These are phyloP conservation scores for Pelargonium cotyledonis DNA, from an alignment of 441 rosid species.

Conservation along the genomic window DNA sequence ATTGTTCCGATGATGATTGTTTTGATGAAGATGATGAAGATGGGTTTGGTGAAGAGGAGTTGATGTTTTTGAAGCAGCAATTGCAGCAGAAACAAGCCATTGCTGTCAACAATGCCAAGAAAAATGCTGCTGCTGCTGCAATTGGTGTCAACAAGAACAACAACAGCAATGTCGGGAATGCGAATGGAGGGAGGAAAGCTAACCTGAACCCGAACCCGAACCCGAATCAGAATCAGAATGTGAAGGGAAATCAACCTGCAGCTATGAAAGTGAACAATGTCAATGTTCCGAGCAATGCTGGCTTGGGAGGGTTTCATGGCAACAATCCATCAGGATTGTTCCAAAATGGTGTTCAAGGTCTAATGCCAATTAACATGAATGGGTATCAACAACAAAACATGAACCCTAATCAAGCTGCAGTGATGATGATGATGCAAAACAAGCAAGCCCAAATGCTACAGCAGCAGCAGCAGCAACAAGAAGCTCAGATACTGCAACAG, in stretches of 20 bases:
- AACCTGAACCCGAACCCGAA: slow-evolving; percentile 39
- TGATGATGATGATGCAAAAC: slow-evolving; percentile 42
- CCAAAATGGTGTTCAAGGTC: slow-evolving; percentile 22
- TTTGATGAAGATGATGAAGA: slow-evolving; percentile 33
- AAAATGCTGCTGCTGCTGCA: neutral
- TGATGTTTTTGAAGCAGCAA: slow-evolving; percentile 26
- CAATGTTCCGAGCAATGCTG: slow-evolving; percentile 16
- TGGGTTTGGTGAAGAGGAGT: slow-evolving; percentile 33
- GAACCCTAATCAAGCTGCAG: slow-evolving; percentile 21
- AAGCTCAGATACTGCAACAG: neutral
- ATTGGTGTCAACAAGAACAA: neutral
- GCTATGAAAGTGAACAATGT: slow-evolving; percentile 39
- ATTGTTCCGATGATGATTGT: slow-evolving; percentile 27
- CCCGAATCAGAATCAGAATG: slow-evolving; percentile 41
- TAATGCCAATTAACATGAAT: slow-evolving; percentile 29
- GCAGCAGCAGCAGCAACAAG: neutral
- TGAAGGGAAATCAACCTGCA: slow-evolving; percentile 21
- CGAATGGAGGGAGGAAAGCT: slow-evolving; percentile 45
- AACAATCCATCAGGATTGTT: slow-evolving; percentile 16
- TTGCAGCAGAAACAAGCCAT: slow-evolving; percentile 17
- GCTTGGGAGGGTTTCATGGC: slow-evolving; percentile 25
- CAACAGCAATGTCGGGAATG: slow-evolving; percentile 18
- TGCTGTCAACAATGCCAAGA: slow-evolving; percentile 22
- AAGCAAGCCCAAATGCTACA: slow-evolving; percentile 10
- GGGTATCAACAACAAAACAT: no score